These are phyloP conservation scores for Didymella pomorum DNA, from an alignment of 2,329 filamentous ascomycete genomes.

Conservation along the genomic window DNA sequence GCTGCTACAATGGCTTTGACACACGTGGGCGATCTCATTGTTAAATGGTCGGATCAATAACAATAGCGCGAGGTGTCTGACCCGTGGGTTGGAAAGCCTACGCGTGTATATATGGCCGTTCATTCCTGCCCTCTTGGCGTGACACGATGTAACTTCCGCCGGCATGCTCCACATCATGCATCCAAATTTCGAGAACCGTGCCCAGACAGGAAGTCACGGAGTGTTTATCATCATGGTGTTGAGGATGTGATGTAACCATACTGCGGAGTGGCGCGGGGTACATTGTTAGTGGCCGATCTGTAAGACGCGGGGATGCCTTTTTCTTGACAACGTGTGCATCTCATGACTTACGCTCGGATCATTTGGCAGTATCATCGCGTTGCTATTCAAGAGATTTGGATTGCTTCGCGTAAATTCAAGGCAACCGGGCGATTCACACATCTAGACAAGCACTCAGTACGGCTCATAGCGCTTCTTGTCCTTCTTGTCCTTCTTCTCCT, in stretches of 20 bases:
- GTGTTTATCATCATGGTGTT: neutral
- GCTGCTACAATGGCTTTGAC: slow-evolving; percentile 3
- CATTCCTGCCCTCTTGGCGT: slow-evolving; percentile 22
- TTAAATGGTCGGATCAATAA: neutral
- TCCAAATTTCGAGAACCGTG: neutral
- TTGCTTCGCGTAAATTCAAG: neutral
- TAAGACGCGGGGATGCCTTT: neutral
- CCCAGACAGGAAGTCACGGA: slow-evolving; percentile 2
- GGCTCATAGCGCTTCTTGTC: slow-evolving; percentile 52
- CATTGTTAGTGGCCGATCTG: slow-evolving; percentile 15
- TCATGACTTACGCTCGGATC: neutral
- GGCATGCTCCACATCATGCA: neutral
- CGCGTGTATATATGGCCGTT: slow-evolving; percentile 5
- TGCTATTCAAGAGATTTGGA: neutral
- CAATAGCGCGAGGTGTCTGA: neutral
- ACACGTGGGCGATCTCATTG: slow-evolving; percentile 1
- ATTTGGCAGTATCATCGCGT: neutral
- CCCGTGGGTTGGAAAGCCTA: neutral
- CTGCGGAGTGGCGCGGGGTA: slow-evolving; percentile 20
- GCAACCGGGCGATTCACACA: neutral
- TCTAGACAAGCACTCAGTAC: slow-evolving; percentile 33
- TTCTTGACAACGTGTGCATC: neutral
- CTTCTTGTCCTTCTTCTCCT: slow-evolving; percentile 46
- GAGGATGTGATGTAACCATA: slow-evolving; percentile 19
- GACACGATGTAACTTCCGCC: slow-evolving; percentile 17